Percentiles rank a stretch among this genome's conserved stretches.
phyloP scores from a whole-genome alignment of 148 eudicot species.

The Vaccinium myrtillus region DNA sequence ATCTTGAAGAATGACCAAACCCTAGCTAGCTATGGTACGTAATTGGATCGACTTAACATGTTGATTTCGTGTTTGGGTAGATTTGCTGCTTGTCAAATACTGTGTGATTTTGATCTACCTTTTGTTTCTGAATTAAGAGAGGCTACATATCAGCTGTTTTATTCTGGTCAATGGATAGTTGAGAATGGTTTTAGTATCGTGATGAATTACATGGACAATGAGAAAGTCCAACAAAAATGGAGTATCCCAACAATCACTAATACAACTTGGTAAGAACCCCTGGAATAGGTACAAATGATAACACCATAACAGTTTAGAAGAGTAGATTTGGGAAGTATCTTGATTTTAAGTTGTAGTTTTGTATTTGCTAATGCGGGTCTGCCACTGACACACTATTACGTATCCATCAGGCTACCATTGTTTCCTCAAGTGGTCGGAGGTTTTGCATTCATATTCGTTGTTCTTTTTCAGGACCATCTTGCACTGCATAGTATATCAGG shows the following conservation, averaged over 20 bases:
- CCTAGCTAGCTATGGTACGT: constrained; percentile 73
- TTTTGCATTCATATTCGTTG: not conserved
- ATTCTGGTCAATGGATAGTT: not conserved
- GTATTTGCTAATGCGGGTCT: not conserved
- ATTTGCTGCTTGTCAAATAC: not conserved
- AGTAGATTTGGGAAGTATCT: not conserved
- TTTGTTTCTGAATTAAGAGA: not conserved
- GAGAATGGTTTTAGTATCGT: not conserved
- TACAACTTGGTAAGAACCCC: not conserved
- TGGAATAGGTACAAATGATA: not conserved
- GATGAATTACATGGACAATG: not conserved
- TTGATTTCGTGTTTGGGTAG: not conserved
- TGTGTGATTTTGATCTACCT: not conserved
- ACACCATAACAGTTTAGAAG: not conserved
- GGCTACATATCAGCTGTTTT: not conserved
- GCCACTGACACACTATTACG: not conserved
- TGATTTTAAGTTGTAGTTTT: not conserved
- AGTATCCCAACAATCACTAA: not conserved
- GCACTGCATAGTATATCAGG: not conserved
- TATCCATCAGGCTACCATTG: not conserved
- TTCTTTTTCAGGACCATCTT: not conserved
- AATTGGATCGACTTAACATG: not conserved
- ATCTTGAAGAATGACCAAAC: constrained; percentile 91
- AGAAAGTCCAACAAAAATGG: not conserved
- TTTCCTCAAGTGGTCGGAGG: not conserved